Conservation (phyloP, 2,329 filamentous ascomycete genomes). For the Trichoderma gracile region DNA sequence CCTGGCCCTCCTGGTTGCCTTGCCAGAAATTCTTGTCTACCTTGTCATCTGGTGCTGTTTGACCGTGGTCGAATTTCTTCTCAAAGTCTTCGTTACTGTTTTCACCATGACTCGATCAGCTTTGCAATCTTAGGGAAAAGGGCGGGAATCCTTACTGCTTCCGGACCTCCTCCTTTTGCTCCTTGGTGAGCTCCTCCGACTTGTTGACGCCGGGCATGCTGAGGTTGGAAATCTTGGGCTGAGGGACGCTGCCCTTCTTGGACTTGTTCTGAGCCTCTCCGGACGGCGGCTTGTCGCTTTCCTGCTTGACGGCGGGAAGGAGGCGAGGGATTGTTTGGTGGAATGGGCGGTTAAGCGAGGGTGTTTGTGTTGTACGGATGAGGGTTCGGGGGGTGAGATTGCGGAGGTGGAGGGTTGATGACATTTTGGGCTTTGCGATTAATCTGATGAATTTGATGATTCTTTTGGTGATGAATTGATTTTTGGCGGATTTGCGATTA, state of each 20-base stretch:
- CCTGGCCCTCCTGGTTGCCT: constrained; percentile 1
- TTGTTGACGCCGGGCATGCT: constrained; percentile 42
- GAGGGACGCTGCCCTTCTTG: constrained; percentile 38
- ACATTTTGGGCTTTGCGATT: neutral
- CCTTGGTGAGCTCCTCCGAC: constrained; percentile 44
- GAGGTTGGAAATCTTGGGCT: constrained; percentile 56
- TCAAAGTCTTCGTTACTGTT: constrained; percentile 55
- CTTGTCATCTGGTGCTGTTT: constrained; percentile 48
- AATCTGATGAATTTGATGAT: neutral
- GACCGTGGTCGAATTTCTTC: constrained; percentile 51
- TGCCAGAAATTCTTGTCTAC: constrained; percentile 58
- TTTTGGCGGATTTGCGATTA: neutral
- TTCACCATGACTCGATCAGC: neutral
- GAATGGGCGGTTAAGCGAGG: constrained; percentile 1
- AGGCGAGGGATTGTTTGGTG: constrained; percentile 5
- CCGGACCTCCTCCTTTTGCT: constrained; percentile 58
- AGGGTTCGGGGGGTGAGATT: neutral
- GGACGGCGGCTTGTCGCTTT: neutral
- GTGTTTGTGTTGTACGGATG: constrained; percentile 10
- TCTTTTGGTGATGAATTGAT: neutral
- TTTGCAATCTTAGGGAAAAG: no score
- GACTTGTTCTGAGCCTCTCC: neutral
- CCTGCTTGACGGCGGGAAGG: neutral
- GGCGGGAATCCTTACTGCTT: constrained; percentile 41
- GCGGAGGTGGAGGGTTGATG: constrained; percentile 2